Percentiles rank a stretch among this genome's conserved stretches.
Evolutionary conservation across 164 flowering plant genomes (phyloP).

Genomic region (Vitis riparia): DNA sequence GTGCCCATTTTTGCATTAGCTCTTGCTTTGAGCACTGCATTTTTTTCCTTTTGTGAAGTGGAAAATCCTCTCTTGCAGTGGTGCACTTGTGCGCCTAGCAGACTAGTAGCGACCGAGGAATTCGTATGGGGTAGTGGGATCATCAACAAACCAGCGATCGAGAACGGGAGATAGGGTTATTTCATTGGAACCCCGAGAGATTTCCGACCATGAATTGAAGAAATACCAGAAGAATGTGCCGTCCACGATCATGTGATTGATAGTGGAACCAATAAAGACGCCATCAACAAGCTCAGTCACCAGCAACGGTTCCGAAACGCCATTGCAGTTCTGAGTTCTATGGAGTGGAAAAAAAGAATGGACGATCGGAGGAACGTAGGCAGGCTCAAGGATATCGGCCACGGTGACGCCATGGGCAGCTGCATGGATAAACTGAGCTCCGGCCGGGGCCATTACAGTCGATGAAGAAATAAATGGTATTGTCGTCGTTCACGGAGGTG

Average conservation of each 20-base stretch:
- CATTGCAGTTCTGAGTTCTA: constrained; percentile 24
- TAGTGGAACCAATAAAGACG: constrained; percentile 35
- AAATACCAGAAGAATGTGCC: constrained; percentile 49
- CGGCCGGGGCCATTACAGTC: constrained; percentile 34
- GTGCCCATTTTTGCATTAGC: constrained; percentile 17
- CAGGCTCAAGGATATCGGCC: constrained; percentile 36
- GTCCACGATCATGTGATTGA: constrained; percentile 38
- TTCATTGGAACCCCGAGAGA: constrained; percentile 15
- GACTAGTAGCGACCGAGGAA: constrained; percentile 10
- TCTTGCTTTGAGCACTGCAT: constrained; percentile 27
- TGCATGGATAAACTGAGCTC: constrained; percentile 50
- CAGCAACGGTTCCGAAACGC: constrained; percentile 29
- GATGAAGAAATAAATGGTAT: constrained; percentile 22
- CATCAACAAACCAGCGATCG: constrained; percentile 24
- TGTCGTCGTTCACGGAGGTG: constrained; percentile 5
- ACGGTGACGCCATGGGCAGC: constrained; percentile 23
- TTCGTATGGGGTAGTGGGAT: constrained; percentile 6
- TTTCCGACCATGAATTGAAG: constrained; percentile 50
- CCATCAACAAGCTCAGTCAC: constrained; percentile 52
- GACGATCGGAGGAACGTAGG: constrained; percentile 24
- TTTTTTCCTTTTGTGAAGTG: constrained; percentile 21
- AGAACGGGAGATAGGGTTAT: constrained; percentile 22
- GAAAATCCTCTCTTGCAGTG: constrained; percentile 6
- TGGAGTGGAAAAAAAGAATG: constrained; percentile 31
- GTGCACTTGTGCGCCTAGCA: not conserved